Conservation (phyloP, 2,329 filamentous ascomycete genomes). For the Calonectria pseudoreteaudii region DNA sequence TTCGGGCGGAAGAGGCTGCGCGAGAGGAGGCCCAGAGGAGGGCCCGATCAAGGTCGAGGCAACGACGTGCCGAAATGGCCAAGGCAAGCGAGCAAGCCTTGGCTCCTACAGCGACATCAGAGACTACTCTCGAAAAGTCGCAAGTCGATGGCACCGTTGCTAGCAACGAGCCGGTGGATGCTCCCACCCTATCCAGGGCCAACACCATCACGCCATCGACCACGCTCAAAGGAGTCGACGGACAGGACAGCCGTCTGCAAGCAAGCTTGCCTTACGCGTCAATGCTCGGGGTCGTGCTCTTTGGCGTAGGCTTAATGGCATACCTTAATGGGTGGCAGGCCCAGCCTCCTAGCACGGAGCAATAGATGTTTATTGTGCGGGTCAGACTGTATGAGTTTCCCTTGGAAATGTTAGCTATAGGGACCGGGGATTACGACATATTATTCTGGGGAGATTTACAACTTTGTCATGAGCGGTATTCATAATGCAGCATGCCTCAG, state of each 20-base stretch:
- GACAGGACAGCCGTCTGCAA: conserved; percentile 57
- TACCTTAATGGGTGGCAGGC: conserved; percentile 86
- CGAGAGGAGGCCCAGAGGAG: conserved; percentile 58
- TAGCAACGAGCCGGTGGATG: conserved; percentile 51
- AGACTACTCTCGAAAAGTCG: conserved; percentile 29
- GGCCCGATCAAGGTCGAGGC: conserved; percentile 52
- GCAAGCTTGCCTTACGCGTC: conserved; percentile 80
- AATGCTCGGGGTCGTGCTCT: conserved; percentile 83
- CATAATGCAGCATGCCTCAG: conserved; percentile 47
- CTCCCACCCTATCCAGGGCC: conserved; percentile 59
- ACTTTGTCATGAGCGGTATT: conserved; percentile 43
- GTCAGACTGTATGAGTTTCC: conserved; percentile 32
- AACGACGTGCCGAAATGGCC: conserved; percentile 41
- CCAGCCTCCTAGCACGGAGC: conserved; percentile 48
- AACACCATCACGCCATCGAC: conserved; percentile 62
- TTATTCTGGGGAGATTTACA: conserved; percentile 40
- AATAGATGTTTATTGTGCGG: conserved; percentile 41
- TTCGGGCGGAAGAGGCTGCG: conserved; percentile 74
- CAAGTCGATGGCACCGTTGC: conserved; percentile 34
- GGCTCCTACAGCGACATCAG: conserved; percentile 34
- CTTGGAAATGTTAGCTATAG: conserved; percentile 26
- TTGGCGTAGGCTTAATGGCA: conserved; percentile 87
- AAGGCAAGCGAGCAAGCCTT: conserved; percentile 31
- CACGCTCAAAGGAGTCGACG: conserved; percentile 52
- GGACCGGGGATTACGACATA: conserved; percentile 33